These are phyloP conservation scores for Pythium aquatile DNA, from an alignment of 352 stramenopile species.

Conservation along the genomic window DNA sequence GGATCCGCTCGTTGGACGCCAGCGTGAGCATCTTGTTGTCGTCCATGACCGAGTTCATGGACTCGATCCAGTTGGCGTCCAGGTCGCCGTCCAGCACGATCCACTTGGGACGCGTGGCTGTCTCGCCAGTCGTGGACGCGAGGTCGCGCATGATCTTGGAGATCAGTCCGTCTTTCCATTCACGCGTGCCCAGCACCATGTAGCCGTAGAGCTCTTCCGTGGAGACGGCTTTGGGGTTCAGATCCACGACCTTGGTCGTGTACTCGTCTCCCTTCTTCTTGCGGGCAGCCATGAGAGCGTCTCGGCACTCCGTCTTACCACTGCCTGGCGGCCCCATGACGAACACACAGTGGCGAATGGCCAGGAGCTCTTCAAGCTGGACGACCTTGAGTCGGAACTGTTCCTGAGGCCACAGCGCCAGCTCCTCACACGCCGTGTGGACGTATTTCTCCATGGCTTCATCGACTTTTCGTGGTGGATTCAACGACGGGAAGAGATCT, in stretches of 20 bases:
- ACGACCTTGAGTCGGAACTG: constrained; percentile 93
- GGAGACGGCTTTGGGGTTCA: constrained; percentile 96
- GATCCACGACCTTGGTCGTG: constrained; percentile 75
- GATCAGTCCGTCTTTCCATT: constrained; percentile 96
- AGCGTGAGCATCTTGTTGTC: constrained; percentile 89
- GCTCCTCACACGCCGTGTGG: constrained; percentile 85
- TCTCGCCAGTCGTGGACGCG: constrained; percentile 42
- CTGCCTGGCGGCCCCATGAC: constrained; percentile 92
- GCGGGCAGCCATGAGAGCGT: constrained; percentile 84
- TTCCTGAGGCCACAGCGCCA: constrained; percentile 89
- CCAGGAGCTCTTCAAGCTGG: constrained; percentile 94
- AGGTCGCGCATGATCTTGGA: constrained; percentile 94
- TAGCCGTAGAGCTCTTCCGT: constrained; percentile 96
- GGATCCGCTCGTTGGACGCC: constrained; percentile 95
- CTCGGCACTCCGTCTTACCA: constrained; percentile 94
- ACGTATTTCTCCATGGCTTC: constrained; percentile 90
- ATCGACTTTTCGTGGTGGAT: constrained; percentile 89
- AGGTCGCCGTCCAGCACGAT: constrained; percentile 93
- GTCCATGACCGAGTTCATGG: constrained; percentile 91
- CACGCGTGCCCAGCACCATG: constrained; percentile 91
- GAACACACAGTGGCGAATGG: constrained; percentile 95
- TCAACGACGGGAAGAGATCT: constrained; percentile 92
- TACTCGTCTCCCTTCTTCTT: constrained; percentile 69
- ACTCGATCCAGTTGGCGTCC: constrained; percentile 87
- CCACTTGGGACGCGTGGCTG: constrained; percentile 84